These are phyloP conservation scores for Lactarius pseudohatsudake DNA, from an alignment of 768 basidiomycete genomes.

Conservation along the genomic window DNA sequence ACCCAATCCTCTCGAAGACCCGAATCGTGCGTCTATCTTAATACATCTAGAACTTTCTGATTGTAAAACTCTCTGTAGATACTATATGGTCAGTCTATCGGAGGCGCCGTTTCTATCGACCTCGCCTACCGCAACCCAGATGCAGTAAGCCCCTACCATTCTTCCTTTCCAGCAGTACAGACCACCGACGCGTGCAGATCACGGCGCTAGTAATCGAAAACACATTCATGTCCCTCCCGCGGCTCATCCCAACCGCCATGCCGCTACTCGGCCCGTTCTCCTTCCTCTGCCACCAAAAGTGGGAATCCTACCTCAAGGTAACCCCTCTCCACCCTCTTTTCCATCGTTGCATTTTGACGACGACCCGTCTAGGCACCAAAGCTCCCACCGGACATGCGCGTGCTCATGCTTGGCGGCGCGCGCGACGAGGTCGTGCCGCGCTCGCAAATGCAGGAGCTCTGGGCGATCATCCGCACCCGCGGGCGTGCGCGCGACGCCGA, in stretches of 20 bases:
- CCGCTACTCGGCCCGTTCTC: constrained; percentile 72
- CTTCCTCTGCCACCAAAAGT: constrained; percentile 83
- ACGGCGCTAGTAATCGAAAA: constrained; percentile 86
- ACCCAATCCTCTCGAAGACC: constrained; percentile 65
- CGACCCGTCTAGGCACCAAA: constrained; percentile 36
- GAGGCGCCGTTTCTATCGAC: constrained; percentile 90
- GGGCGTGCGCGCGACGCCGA: constrained; percentile 3
- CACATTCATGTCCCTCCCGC: constrained; percentile 84
- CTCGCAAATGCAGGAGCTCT: constrained; percentile 73
- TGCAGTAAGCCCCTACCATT: constrained; percentile 47
- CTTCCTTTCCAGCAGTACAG: background rate
- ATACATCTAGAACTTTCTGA: background rate
- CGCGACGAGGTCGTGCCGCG: constrained; percentile 73
- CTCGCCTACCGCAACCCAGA: constrained; percentile 76
- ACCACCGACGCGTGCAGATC: constrained; percentile 48
- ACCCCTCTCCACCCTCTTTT: constrained; percentile 33
- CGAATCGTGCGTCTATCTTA: constrained; percentile 49
- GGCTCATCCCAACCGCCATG: constrained; percentile 76
- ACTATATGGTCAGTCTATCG: constrained; percentile 84
- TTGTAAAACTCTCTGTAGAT: constrained; percentile 44
- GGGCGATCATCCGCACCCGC: constrained; percentile 51
- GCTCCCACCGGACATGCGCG: constrained; percentile 65
- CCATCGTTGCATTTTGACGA: constrained; percentile 31
- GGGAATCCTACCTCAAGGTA: constrained; percentile 71
- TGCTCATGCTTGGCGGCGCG: constrained; percentile 79